Base-by-base conservation (phyloP, 1,139 yeast species). In the Debaryomyces subglobosus region DNA sequence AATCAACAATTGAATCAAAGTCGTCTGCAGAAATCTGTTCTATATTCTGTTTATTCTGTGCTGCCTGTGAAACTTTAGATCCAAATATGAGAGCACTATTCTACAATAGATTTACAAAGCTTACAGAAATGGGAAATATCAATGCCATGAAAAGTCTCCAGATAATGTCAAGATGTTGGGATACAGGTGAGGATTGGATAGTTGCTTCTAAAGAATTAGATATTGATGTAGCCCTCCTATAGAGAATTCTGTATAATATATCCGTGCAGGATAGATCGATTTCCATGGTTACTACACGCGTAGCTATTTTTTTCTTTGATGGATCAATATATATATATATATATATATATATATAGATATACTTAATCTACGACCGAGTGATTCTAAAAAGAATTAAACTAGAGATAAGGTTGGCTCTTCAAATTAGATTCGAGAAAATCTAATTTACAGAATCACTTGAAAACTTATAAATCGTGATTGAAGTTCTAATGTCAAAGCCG, bases 91-190 rank as follows among this genome's bases (percentile, higher is more conserved):
- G 79, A 42, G 51, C 53, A 1, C 66, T 78, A 24, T 80, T 74
- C 55, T 51, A 60, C 16, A 59, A 65, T 1, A 67, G 84, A 49
- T 68, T 83, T 51, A 56, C 59, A 1, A 56, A 58, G 8, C 60
- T 83, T 47, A 68, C 67, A 6, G 64, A 63, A 9, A 67, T 67
- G 56, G 89, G 88, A 0, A 74, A 79, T 27, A 64, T 70, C 5
- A 76, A 78, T 51, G 86, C 87, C 0, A 59, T 62, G 9, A 69
- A 71, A 53, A 82, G 85, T 13, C 59, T 74, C 23, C 69, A 64
- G 15, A 71, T 84, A 1, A 81, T 84, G 82, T 55, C 62, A 20
- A 67, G 79, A 52, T 78, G 85, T 53, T 85, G 90, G 89, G 62
- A 66, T 3, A 71, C 82, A 0, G 80, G 79, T 1, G 75, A 73